Evolutionary conservation across 257 asterid species (phyloP).

Genomic region (Solanum gandarillasii): DNA sequence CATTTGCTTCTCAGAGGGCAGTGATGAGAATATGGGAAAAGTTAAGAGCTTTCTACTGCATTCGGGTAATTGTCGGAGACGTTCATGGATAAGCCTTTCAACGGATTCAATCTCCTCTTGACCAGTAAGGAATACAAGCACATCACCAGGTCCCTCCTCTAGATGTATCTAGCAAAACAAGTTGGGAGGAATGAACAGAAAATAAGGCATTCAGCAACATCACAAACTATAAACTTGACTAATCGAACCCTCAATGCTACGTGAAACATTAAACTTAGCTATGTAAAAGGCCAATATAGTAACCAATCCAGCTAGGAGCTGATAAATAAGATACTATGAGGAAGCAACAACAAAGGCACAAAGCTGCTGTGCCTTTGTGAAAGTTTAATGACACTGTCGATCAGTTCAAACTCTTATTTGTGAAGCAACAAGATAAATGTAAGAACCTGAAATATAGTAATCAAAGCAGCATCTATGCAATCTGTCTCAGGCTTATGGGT

Average conservation of each 20-base stretch:
- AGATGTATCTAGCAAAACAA: slow-evolving; percentile 60
- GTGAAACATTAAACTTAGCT: not conserved
- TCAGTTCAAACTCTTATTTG: not conserved
- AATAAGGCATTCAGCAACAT: not conserved
- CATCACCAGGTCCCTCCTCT: slow-evolving; percentile 84
- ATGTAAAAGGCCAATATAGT: not conserved
- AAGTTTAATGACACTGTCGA: not conserved
- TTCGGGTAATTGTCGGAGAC: slow-evolving; percentile 64
- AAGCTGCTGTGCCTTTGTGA: not conserved
- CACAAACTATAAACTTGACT: not conserved
- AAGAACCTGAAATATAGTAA: slow-evolving; percentile 84
- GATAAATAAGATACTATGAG: not conserved
- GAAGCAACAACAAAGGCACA: not conserved
- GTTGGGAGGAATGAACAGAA: not conserved
- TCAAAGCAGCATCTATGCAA: slow-evolving; percentile 82
- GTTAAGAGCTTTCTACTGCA: slow-evolving; percentile 52
- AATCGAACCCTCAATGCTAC: not conserved
- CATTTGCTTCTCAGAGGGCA: slow-evolving; percentile 95
- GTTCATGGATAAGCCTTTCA: slow-evolving; percentile 76
- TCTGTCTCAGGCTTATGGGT: slow-evolving; percentile 85
- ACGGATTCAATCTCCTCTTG: slow-evolving; percentile 98
- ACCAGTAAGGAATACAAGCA: slow-evolving; percentile 94
- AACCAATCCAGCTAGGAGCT: not conserved
- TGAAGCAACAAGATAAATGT: not conserved
- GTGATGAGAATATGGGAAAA: slow-evolving; percentile 83